Conservation (phyloP, 129 eudicot species). For the Smallanthus sonchifolius region DNA sequence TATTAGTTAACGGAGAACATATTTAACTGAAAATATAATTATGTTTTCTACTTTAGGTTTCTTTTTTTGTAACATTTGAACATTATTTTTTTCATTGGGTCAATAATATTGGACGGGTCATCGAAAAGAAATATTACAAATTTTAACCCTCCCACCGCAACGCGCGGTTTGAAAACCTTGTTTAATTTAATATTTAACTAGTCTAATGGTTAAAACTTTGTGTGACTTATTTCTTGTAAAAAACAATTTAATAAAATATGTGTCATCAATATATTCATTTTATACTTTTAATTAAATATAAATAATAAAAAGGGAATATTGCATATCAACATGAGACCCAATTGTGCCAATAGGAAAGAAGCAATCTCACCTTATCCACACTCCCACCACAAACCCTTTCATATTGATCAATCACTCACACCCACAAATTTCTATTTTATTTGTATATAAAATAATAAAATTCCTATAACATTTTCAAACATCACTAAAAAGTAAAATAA, state of each 20-base stretch:
- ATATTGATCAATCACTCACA: constrained; percentile 16
- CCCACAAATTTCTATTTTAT: constrained; percentile 9
- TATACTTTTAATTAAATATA: neutral
- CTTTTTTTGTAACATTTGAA: too few relatives aligned
- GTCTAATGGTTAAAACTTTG: too few relatives aligned
- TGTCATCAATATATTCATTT: neutral
- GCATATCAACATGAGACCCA: constrained; percentile 24
- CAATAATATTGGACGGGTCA: too few relatives aligned
- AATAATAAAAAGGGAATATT: constrained; percentile 2
- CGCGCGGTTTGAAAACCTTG: too few relatives aligned
- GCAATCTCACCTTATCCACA: constrained; percentile 99
- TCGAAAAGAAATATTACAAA: too few relatives aligned
- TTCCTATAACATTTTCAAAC: constrained; percentile 3
- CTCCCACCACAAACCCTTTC: constrained; percentile 69
- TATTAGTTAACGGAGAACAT: too few relatives aligned
- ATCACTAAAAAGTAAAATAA: constrained; percentile 5
- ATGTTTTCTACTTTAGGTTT: too few relatives aligned
- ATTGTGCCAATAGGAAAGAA: constrained; percentile 73
- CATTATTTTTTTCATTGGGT: too few relatives aligned
- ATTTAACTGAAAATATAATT: too few relatives aligned
- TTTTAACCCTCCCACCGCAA: too few relatives aligned
- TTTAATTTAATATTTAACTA: too few relatives aligned
- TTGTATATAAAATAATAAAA: constrained; percentile 16
- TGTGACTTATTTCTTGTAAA: neutral
- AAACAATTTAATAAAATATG: neutral